These are phyloP conservation scores for Citrus hindsii DNA, from an alignment of 345 rosid species.

Conservation along the genomic window DNA sequence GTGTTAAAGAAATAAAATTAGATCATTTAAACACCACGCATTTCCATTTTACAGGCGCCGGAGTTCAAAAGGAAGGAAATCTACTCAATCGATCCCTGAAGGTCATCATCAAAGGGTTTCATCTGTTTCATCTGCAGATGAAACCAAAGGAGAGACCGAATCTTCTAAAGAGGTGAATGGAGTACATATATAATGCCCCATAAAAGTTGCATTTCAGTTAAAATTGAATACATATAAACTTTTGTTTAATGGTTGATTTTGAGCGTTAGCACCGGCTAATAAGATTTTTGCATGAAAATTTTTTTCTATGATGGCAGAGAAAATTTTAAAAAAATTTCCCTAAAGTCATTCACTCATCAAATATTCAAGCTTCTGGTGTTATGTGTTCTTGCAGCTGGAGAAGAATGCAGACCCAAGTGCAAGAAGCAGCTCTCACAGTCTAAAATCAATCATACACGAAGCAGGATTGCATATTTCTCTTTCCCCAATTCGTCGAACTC, in stretches of 20 bases:
- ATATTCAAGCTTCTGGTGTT: background rate
- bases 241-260: background rate
- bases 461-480: conserved; percentile 23
- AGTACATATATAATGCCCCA: background rate
- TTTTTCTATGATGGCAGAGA: background rate
- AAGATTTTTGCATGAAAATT: background rate
- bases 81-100: conserved; percentile 16
- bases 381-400: conserved; percentile 22
- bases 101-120: conserved; percentile 14
- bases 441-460: conserved; percentile 19
- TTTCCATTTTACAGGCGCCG: conserved; percentile 22
- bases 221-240: background rate
- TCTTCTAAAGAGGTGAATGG: conserved; percentile 45
- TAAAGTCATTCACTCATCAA: background rate
- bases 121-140: background rate
- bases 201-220: background rate
- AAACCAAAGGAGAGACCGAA: conserved; percentile 27
- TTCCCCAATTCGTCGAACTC: conserved; percentile 30
- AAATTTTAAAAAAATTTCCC: background rate
- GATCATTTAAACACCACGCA: background rate
- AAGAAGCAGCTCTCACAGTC: conserved; percentile 27
- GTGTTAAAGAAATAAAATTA: background rate
- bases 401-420: conserved; percentile 27
- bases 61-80: conserved; percentile 25
- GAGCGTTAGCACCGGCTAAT: background rate